phyloP scores from a whole-genome alignment of 164 flowering plant genomes.

The Liriodendron chinense region DNA sequence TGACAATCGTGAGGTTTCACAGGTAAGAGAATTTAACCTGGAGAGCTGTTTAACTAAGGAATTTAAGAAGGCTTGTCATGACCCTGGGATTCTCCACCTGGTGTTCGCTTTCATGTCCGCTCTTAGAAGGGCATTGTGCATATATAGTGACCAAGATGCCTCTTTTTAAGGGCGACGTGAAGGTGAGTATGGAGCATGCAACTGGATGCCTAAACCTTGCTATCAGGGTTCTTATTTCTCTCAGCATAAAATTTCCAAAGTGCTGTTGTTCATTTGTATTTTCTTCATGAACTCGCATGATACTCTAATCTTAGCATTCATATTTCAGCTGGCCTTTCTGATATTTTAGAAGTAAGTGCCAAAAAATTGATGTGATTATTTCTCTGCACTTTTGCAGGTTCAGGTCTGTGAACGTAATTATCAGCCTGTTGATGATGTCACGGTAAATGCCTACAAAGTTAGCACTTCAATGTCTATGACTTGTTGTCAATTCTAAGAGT shows the following conservation, averaged over 20 bases:
- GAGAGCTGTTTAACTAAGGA: not conserved
- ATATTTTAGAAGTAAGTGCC: not conserved
- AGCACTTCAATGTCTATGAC: not conserved
- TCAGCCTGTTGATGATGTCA: constrained; percentile 80
- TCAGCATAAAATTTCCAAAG: not conserved
- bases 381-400: constrained; percentile 46
- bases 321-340: not conserved
- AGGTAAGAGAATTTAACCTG: constrained; percentile 43
- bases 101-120: no score
- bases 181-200: no score
- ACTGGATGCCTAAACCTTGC: no score
- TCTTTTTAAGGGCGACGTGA: no score
- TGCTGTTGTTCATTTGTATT: not conserved
- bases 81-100: not conserved
- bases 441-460: constrained; percentile 40
- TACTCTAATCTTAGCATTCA: not conserved
- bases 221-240: not conserved
- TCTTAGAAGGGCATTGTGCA: no score
- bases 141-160: no score
- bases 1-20: constrained; percentile 66
- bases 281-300: not conserved
- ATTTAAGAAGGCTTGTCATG: not conserved
- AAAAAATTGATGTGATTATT: not conserved
- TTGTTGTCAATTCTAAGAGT: not conserved
- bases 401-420: constrained; percentile 91